A percentile compares a stretch with the other conserved stretches of the same genome.
Evolutionary conservation across 2,329 filamentous ascomycete genomes (phyloP).

Genomic region (Phaeosphaeriaceae sp.): DNA sequence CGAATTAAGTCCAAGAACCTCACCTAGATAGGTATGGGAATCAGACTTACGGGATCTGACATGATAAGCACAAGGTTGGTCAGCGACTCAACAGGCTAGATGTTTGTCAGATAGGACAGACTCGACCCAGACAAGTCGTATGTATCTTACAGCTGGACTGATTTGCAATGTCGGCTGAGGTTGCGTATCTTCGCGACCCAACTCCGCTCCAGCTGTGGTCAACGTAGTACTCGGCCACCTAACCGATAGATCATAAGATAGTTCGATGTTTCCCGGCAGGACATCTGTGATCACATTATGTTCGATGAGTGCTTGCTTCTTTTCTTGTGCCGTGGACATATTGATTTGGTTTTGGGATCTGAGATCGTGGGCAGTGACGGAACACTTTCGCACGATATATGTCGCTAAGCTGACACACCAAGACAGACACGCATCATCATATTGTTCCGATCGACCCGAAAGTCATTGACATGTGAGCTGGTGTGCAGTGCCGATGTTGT

Average conservation of each 20-base stretch:
- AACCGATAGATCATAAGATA: conserved; percentile 20
- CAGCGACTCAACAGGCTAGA: conserved; percentile 17
- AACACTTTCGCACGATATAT: background rate
- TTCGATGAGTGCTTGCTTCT: conserved; percentile 11
- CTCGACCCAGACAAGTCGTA: no score
- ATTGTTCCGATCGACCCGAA: background rate
- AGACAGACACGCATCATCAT: conserved; percentile 8
- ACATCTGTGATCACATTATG: conserved; percentile 31
- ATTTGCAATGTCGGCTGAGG: conserved; percentile 22
- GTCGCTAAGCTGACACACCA: background rate
- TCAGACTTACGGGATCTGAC: conserved; percentile 21
- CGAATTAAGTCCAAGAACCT: background rate
- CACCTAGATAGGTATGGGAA: background rate
- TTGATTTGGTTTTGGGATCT: background rate
- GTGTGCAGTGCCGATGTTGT: background rate
- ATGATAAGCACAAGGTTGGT: conserved; percentile 26
- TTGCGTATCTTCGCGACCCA: conserved; percentile 24
- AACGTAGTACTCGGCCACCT: conserved; percentile 23
- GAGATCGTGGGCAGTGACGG: background rate
- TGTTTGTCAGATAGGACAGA: background rate
- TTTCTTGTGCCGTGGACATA: conserved; percentile 12
- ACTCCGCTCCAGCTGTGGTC: conserved; percentile 19
- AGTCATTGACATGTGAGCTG: background rate
- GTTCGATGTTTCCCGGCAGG: conserved; percentile 12
- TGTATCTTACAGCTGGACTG: conserved; percentile 14